Evolutionary conservation across 805 yeast genomes (phyloP).

Genomic region (Sungouiozyma intestinalis): DNA sequence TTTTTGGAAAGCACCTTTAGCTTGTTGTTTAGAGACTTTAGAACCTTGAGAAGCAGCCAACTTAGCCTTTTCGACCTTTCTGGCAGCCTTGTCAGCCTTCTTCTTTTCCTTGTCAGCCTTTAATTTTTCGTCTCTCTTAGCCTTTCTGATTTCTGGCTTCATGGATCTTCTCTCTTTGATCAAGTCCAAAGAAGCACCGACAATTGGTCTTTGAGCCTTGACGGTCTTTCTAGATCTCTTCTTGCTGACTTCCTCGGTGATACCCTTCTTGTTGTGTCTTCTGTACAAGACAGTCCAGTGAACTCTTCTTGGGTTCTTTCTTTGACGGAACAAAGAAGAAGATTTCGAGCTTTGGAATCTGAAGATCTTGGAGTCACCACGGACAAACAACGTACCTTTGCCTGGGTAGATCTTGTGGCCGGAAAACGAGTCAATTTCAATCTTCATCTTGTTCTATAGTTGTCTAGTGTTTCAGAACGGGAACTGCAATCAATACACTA

Average conservation of each 20-base stretch:
- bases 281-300: constrained; percentile 99
- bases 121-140: constrained; percentile 87
- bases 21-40: constrained; percentile 87
- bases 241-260: constrained; percentile 95
- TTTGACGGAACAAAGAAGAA: constrained; percentile 96
- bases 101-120: constrained; percentile 75
- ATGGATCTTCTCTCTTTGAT: constrained; percentile 95
- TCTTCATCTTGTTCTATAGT: constrained; percentile 56
- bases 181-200: constrained; percentile 97
- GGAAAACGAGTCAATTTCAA: constrained; percentile 98
- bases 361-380: constrained; percentile 99
- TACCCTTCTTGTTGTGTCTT: constrained; percentile 99
- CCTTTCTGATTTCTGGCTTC: constrained; percentile 97
- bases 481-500: too few species aligned
- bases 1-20: constrained; percentile 97
- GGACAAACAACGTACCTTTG: constrained; percentile 97
- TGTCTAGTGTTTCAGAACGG: neutral
- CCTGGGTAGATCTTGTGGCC: constrained; percentile 99
- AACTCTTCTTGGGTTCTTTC: constrained; percentile 99
- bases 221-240: constrained; percentile 96
- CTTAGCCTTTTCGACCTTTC: constrained; percentile 50
- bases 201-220: constrained; percentile 98
- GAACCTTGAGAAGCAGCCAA: constrained; percentile 66
- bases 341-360: constrained; percentile 98
- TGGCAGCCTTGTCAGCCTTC: constrained; percentile 87